Evolutionary conservation across 768 basidiomycete species (phyloP), one percentile per base, ranked within the genome.

Genomic region (Lentinula edodes): DNA sequence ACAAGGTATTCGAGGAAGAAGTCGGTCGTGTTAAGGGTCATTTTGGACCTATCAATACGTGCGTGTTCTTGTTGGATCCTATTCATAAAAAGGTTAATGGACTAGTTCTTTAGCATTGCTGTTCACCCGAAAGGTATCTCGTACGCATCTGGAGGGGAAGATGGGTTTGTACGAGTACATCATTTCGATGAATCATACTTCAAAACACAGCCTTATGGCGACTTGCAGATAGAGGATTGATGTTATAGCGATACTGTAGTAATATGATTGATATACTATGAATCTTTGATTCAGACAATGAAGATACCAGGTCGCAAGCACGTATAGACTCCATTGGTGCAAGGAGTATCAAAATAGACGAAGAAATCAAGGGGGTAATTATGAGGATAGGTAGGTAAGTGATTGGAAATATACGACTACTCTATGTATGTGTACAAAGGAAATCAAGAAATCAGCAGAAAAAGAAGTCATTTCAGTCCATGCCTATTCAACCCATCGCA

Each of bases 41-140:
- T 74, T 99, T 98, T 70, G 93, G 93, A 8, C 93, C 94, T 46
- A 88, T 95, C 75, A 95, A 96, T 75, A 95, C 94, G 95, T 97
- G 69, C 66, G 93, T 85, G 20, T 32, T 42, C 36, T 12, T 16
- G 8, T 60, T 28, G 48, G 16, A 12, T n/a, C 9, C 45, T 45
- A 38, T 10, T 39, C 57, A 20, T 13, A 28, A 28, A 39, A 50
- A 28, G 15, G n/a, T 50, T 45, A 6, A 45, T 38, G 9, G 56
- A 55, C 36, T 28, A 63, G 65, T 35, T 63, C 28, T 68, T 62
- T 67, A 98, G 95, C 3, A 89, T 99, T 64, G 95, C 95, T 36
- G 88, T 95, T 1, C 93, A 97, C 68, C 96, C 97, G 12, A 79
- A 83, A 50, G 95, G 95, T 18, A 91, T 85, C 38, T 82, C 81